Base-by-base conservation (phyloP, 1,139 yeast genomes). In the Sugiyamaella novakii region DNA sequence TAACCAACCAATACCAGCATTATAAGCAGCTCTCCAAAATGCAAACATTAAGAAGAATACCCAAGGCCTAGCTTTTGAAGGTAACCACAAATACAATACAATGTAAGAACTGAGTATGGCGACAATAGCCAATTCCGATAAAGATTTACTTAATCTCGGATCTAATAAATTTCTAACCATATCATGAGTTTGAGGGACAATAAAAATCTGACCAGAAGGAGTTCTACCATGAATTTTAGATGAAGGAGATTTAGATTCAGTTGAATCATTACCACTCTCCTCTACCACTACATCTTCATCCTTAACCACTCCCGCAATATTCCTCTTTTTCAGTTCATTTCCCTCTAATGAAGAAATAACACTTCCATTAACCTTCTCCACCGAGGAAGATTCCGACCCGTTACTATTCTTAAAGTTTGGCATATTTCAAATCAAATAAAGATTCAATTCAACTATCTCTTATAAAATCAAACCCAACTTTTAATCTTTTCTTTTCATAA, bases 111-210 rank as follows among this genome's bases (percentile, higher is more conserved):
- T 56, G 45, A 87, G 70, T 1, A 80, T 67, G 4, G 71, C 52
- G 29, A 85, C 77, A 51, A 87, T 86, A 30, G 77, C 58, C 18
- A 78, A 57, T 62, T 87, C 96, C 45, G 83, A 77, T 50, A 79
- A 68, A 1, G 92, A 83, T 64, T 87, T 88, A 46, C 79, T 75
- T 46, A 86, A 69, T 2, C 83, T 75, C 1, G 95, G 95, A 68
- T 87, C 94, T 59, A 87, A 82, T 46, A 87, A 71, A 1, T 94
- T 83, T 57, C 88, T 76, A 28, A 87, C 86, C 95, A 87, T 87
- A 64, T 87, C 96, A 61, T 84, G 86, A 21, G 96, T 87, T 58
- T 79, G 79, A 1, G 95, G 95, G 5, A 87, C 92, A 15, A 69
- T 66, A 58, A 87, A 87, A 11, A 63, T 67, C 21, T 53, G 49